Base-by-base conservation (phyloP, 169 alveolate genomes). In the Eimeria mitis region DNA sequence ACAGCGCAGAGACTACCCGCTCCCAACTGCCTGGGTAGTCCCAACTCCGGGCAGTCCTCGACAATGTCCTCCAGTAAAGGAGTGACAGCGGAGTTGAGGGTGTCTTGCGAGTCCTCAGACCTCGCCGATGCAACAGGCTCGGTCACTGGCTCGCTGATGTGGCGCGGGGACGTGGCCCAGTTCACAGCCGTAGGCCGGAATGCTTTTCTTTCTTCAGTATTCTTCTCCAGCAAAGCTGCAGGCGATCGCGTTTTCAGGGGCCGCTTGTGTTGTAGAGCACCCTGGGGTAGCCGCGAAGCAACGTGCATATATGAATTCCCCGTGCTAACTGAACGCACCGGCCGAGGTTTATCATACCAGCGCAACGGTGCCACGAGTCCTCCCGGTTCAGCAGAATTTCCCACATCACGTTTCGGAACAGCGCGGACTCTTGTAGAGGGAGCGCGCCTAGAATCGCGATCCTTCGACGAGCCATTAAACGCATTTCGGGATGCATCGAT, bases 261-360 rank as follows among this genome's bases (percentile, higher is more conserved):
- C 54, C 94, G 34, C 83, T 54, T 87, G 83, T 87, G 83, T 44
- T 87, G 78, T 19, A 87, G 28, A 11, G 94, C 94, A 9, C 94
- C 94, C 28, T 61, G 94, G 16, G 94, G 94, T 31, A 87, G 94
- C 63, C 94, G 81, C 16, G 94, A 87, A 52, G 94, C 94, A 34
- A 87, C 94, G 31, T 87, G 94, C 83, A n/a, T 37, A n/a, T 87
- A 63, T 76, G 83, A 14, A 14, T 42, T 40, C 65, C 94, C 94
- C 34, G 84, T 87, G 94, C 94, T 87, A 7, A 47, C 68, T 44
- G 94, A 42, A 25, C 94, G 81, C 52, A 34, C 75, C 8, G 94
- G 68, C 34, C 81, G 63, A 87, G 94, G 94, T 23, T 87, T 87
- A 61, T 87, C 94, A 87, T 61, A 42, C 94, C 68, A 40, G 63